phyloP scores from a whole-genome alignment of 345 rosid species.

The Psidium guajava region DNA sequence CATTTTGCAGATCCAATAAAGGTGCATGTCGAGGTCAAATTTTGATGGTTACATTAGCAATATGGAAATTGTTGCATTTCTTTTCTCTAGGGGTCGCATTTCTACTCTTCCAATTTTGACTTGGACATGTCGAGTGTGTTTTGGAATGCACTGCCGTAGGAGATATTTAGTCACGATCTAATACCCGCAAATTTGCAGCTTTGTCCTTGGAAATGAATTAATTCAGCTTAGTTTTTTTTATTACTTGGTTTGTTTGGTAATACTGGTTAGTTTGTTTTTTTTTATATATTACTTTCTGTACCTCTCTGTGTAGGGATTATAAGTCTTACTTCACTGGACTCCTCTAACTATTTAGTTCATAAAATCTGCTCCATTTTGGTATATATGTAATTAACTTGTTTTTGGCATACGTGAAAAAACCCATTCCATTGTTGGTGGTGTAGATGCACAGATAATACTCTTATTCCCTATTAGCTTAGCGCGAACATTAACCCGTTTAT shows the following conservation, averaged over 20 bases:
- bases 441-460: too few species aligned
- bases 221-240: not conserved
- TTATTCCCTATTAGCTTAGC: not conserved
- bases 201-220: not conserved
- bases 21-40: conserved; percentile 14
- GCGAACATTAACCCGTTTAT: not conserved
- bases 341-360: not conserved
- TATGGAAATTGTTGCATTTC: not conserved
- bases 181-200: not conserved
- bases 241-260: not conserved
- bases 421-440: not conserved
- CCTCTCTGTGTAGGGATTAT: not conserved
- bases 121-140: not conserved
- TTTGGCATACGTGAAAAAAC: not conserved
- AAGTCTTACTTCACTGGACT: not conserved
- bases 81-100: not conserved
- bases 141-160: not conserved
- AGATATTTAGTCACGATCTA: not conserved
- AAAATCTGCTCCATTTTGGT: not conserved
- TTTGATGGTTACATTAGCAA: not conserved
- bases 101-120: not conserved
- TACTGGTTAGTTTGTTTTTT: not conserved
- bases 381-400: not conserved
- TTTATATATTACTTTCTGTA: not conserved
- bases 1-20: conserved; percentile 76